Conservation (phyloP, 2,329 filamentous ascomycete species). For the Exophiala phaeomuriformis region DNA sequence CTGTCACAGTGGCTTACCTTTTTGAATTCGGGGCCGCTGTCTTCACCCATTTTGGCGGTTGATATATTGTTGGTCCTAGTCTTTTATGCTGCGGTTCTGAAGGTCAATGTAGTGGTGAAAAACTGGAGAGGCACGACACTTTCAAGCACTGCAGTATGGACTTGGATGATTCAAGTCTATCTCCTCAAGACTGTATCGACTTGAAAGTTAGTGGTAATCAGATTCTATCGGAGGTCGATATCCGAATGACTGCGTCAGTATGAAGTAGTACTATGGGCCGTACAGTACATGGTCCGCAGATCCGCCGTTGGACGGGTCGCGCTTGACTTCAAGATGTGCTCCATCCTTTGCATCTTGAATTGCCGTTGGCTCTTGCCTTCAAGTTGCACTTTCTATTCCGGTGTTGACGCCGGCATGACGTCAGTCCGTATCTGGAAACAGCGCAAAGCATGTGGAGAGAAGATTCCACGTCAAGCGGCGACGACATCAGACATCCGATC, state of each 20-base stretch:
- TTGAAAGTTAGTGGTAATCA: neutral
- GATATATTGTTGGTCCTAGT: neutral
- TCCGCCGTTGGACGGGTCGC: neutral
- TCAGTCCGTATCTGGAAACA: no score
- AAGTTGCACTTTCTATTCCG: neutral
- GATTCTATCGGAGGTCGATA: neutral
- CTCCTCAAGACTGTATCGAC: no score
- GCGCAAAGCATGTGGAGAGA: no score
- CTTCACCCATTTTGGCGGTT: conserved; percentile 3
- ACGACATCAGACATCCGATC: no score
- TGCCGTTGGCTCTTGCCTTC: neutral
- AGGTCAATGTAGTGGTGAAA: neutral
- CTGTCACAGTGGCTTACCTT: conserved; percentile 2
- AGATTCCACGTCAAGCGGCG: no score
- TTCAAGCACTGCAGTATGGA: no score
- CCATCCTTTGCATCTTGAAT: neutral
- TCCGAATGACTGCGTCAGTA: neutral
- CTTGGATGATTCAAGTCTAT: neutral
- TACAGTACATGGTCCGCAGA: no score
- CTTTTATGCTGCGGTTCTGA: neutral
- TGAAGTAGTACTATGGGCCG: neutral
- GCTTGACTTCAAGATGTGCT: neutral
- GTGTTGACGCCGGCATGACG: neutral
- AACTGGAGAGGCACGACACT: neutral
- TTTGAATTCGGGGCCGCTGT: conserved; percentile 10